A percentile compares a stretch with the other conserved stretches of the same genome.
Conservation (phyloP, 179 eudicot species). For the Spinacia oleracea region DNA sequence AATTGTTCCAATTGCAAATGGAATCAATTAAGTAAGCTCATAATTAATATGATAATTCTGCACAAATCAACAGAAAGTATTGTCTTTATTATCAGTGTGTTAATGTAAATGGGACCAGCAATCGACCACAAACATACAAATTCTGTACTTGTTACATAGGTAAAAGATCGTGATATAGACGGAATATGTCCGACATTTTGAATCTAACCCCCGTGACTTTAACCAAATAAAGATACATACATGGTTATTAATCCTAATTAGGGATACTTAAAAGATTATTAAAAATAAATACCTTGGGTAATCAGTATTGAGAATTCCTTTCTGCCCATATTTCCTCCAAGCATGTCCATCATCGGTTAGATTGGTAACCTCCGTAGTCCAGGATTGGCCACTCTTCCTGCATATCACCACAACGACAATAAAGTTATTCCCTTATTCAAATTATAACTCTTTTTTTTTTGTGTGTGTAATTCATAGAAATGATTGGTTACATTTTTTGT, state of each 20-base stretch:
- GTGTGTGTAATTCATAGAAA: neutral
- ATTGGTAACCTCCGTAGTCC: slow-evolving; percentile 20
- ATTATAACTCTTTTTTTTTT: neutral
- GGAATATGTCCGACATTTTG: no score
- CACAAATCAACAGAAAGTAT: neutral
- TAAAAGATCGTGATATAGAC: no score
- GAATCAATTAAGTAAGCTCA: neutral
- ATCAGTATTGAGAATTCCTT: slow-evolving; percentile 50
- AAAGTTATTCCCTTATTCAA: neutral
- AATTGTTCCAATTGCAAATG: neutral
- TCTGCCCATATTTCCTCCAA: slow-evolving; percentile 89
- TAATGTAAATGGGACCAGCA: no score
- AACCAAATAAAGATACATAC: no score
- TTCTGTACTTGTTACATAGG: no score
- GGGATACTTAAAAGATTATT: no score
- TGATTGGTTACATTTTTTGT: no score
- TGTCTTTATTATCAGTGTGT: no score
- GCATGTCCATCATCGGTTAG: slow-evolving; percentile 57
- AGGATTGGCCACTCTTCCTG: slow-evolving; percentile 49
- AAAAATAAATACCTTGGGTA: slow-evolving; percentile 51
- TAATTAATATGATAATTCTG: neutral
- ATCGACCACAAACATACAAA: no score
- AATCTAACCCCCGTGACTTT: no score
- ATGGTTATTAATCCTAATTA: no score
- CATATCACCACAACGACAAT: neutral